A percentile compares a stretch with the other conserved stretches of the same genome.
These are phyloP conservation scores for Typha latifolia DNA, from an alignment of 176 grass and related monocot genomes.

Conservation along the genomic window DNA sequence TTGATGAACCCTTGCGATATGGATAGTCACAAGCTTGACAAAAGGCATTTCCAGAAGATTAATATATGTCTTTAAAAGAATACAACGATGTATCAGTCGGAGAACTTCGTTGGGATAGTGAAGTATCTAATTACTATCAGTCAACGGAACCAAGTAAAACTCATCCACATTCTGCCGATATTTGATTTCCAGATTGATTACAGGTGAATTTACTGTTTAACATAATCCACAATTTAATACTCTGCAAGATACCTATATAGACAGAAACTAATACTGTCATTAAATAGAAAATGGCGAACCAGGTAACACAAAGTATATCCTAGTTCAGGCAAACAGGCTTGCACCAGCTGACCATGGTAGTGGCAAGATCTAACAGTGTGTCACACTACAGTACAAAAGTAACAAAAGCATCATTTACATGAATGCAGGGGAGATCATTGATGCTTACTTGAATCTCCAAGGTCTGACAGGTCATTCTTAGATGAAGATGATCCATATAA, in stretches of 20 bases:
- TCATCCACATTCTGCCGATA: background rate
- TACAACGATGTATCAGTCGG: slow-evolving; percentile 17
- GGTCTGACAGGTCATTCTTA: slow-evolving; percentile 27
- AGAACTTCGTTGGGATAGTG: slow-evolving; percentile 19
- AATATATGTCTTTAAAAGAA: slow-evolving; percentile 39
- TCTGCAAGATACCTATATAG: background rate
- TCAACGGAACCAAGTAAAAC: background rate
- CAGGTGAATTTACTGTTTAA: background rate
- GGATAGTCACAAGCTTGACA: slow-evolving; percentile 67
- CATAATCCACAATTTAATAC: background rate
- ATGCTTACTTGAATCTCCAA: slow-evolving; percentile 71
- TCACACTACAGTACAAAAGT: no score
- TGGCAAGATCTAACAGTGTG: no score
- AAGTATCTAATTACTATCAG: slow-evolving; percentile 8
- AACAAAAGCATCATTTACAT: background rate
- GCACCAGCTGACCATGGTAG: no score
- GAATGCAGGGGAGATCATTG: slow-evolving; percentile 9
- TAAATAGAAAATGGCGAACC: no score
- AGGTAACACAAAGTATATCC: no score
- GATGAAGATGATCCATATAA: slow-evolving; percentile 72
- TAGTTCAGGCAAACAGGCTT: no score
- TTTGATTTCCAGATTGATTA: background rate
- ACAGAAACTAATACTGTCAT: background rate
- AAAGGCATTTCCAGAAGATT: slow-evolving; percentile 77
- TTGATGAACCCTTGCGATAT: slow-evolving; percentile 61